Base-by-base conservation (phyloP, 108 stramenopile genomes). In the Cyclotella kingstonii region DNA sequence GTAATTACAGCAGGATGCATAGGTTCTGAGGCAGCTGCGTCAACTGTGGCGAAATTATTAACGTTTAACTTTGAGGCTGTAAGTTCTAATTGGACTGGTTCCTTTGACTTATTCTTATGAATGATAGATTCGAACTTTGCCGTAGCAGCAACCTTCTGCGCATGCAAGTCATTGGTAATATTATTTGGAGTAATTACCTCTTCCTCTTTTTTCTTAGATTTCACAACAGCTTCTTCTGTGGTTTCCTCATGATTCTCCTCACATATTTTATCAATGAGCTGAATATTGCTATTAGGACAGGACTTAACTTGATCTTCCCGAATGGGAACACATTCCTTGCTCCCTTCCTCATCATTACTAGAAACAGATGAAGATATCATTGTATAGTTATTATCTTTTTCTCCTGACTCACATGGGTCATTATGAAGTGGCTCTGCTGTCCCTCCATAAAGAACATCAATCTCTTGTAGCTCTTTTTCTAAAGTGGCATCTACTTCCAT, bases 1-100 rank as follows among this genome's bases (percentile, higher is more conserved):
- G 70, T 64, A 30, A 76, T 67, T 21, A 91, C 58, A 7, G 85
- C 68, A 19, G 72, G 68, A 57, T 86, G 83, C 79, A 88, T 82
- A 21, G 73, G 79, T 72, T 85, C 76, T 73, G 67, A 66, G 5
- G 70, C 76, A 10, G 70, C 52, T 18, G 64, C 70, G 38, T 71
- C 76, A 0, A 65, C 70, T 12, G 23, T 14, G 10, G 38, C 21
- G 17, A 38, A 29, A 10, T 23, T 45, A 1, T 21, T 11, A 26
- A 26, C 38, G 4, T 15, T 70, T 33, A 51, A 21, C 11, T 54
- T 23, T 21, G 52, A 14, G 23, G 40, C 17, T 14, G 38, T 7
- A 21, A 54, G 42, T 28, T 23, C 31, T 30, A 39, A 27, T 40
- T 15, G 34, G 23, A 26, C 22, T 28, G 46, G 57, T 57, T 29